phyloP scores from a whole-genome alignment of 2,329 filamentous ascomycete species.

The Orbilia brochopaga region DNA sequence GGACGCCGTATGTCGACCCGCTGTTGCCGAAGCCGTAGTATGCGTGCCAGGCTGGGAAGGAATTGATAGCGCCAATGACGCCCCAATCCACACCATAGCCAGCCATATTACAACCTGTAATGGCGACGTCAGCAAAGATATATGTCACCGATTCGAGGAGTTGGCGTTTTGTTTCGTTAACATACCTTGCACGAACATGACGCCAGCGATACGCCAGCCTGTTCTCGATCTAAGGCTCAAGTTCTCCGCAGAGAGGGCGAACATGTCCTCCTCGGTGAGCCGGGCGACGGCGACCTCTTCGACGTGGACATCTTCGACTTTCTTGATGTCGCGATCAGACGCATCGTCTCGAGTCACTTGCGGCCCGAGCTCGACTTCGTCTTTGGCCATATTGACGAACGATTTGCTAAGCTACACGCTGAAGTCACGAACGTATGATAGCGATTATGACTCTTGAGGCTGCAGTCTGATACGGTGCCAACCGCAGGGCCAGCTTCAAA shows the following conservation, averaged over 20 bases:
- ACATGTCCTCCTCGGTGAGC: conserved; percentile 61
- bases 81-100: conserved; percentile 63
- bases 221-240: conserved; percentile 59
- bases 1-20: conserved; percentile 59
- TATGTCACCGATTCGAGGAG: too few species aligned
- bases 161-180: too few species aligned
- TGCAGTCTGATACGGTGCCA: too few species aligned
- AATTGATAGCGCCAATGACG: conserved; percentile 62
- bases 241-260: conserved; percentile 59
- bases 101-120: conserved; percentile 60
- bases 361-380: conserved; percentile 52
- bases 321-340: conserved; percentile 55
- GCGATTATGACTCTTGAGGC: too few species aligned
- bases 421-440: too few species aligned
- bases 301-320: conserved; percentile 55
- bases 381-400: conserved; percentile 40
- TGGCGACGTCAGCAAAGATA: conserved; percentile 52
- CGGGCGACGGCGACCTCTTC: conserved; percentile 61
- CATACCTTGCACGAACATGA: conserved; percentile 58
- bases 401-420: too few species aligned
- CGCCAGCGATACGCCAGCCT: conserved; percentile 59
- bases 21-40: conserved; percentile 60
- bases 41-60: conserved; percentile 59
- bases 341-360: conserved; percentile 55
- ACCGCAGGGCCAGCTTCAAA: conserved; percentile 34